Evolutionary conservation across 257 asterid genomes (phyloP), one percentile per base, ranked within the genome.

Genomic region (Galeopsis tetrahit): DNA sequence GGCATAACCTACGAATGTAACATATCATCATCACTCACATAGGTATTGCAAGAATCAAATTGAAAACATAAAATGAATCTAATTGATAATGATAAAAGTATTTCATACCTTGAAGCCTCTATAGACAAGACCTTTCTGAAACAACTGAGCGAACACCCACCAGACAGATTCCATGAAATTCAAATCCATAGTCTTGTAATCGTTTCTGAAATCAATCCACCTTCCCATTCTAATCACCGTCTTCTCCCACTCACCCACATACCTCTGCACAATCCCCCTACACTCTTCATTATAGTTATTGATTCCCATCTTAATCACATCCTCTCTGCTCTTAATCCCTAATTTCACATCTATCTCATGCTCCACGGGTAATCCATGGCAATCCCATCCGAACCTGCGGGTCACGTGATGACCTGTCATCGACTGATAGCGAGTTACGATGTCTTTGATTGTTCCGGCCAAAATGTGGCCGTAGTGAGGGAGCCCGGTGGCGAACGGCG

Each of bases 381-480:
- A 95, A 62, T 95, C 99, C 98, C 98, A 95, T 2, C 99, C 98
- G 67, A 95, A 92, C 48, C 99, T 73, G 5, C 99, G 86, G 68
- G 97, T 92, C 65, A 95, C 99, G 71, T 94, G 98, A 70, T 94
- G 96, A 4, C 98, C 98, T 0, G 96, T 90, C 98, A 87, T 90
- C 39, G 98, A 83, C 76, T 95, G 98, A 57, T 92, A 95, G 46
- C 98, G 86, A 1, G 99, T 95, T 32, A 95, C 99, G 48, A 92
- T 86, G 28, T 95, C 99, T 35, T 95, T 95, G 75, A 95, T 95
- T 2, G 99, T 92, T 39, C 99, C 98, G 35, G 97, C 98, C 33
- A 95, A 61, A 38, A 95, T 92, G 80, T 95, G 99, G 7, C 98
- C 99, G 67, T 95, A 92, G 80, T 95, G 99, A 4, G 99, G 99